A percentile compares a stretch with the other conserved stretches of the same genome.
phyloP scores from a whole-genome alignment of 2,329 filamentous ascomycete species.

The Arthrinium puccinioides region DNA sequence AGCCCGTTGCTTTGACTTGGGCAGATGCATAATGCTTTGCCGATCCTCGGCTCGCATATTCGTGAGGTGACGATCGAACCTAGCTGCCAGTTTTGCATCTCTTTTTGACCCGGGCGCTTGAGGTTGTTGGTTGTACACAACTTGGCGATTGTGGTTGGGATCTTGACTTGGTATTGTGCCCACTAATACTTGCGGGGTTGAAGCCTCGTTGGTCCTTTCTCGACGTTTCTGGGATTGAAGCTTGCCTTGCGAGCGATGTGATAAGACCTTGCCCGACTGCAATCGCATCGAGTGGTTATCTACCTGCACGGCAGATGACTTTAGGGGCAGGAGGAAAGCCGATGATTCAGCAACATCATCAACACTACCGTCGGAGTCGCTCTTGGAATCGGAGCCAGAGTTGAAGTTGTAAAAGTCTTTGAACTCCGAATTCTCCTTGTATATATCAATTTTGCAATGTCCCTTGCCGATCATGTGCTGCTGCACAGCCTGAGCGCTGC shows the following conservation, averaged over 20 bases:
- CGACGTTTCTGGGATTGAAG: background rate
- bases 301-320: conserved; percentile 4
- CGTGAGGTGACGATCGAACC: conserved; percentile 11
- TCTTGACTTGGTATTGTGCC: conserved; percentile 3
- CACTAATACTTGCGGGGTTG: conserved; percentile 7
- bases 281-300: conserved; percentile 16
- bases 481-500: conserved; percentile 35
- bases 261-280: conserved; percentile 18
- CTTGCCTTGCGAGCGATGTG: background rate
- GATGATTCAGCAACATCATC: conserved; percentile 1
- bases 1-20: conserved; percentile 13
- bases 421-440: conserved; percentile 15
- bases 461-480: conserved; percentile 29
- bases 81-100: conserved; percentile 13
- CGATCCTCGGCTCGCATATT: conserved; percentile 16
- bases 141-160: background rate
- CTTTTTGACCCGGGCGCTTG: background rate
- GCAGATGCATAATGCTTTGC: conserved; percentile 13
- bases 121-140: background rate
- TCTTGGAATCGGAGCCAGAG: conserved; percentile 8
- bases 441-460: conserved; percentile 17
- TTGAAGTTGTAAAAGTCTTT: conserved; percentile 21
- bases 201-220: background rate
- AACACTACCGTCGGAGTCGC: conserved; percentile 5
- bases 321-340: no score